Evolutionary conservation across 441 rosid species (phyloP).

Genomic region (Adansonia rubrostipa): DNA sequence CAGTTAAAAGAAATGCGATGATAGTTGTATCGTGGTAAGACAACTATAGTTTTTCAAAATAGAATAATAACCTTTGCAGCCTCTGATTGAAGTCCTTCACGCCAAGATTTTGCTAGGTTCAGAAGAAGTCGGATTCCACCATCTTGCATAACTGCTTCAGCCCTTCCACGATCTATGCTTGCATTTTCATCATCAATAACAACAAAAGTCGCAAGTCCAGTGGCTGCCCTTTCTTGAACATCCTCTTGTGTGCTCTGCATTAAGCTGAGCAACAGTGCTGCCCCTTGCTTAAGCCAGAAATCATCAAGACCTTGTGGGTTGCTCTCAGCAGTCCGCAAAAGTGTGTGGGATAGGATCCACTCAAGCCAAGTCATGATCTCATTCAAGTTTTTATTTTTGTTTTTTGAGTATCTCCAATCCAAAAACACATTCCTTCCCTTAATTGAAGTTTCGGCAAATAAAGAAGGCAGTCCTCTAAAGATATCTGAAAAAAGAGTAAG

Average conservation of each 20-base stretch:
- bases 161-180: constrained; percentile 89
- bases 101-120: constrained; percentile 88
- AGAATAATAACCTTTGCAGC: constrained; percentile 64
- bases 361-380: constrained; percentile 88
- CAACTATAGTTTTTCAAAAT: neutral
- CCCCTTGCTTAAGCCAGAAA: constrained; percentile 98
- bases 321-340: constrained; percentile 83
- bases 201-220: constrained; percentile 92
- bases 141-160: constrained; percentile 91
- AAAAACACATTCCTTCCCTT: constrained; percentile 58
- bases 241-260: constrained; percentile 95
- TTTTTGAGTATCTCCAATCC: constrained; percentile 66
- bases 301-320: constrained; percentile 79
- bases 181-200: constrained; percentile 96
- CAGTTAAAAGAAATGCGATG: neutral
- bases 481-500: constrained; percentile 65
- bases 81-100: constrained; percentile 96
- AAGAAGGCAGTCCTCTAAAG: constrained; percentile 65
- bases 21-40: neutral
- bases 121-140: constrained; percentile 91
- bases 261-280: constrained; percentile 70
- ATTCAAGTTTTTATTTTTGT: constrained; percentile 50
- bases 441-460: constrained; percentile 65
- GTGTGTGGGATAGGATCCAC: constrained; percentile 88
- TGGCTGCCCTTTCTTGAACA: constrained; percentile 95